Conservation (phyloP, 2,329 filamentous ascomycete species). For the Fusarium avenaceum region DNA sequence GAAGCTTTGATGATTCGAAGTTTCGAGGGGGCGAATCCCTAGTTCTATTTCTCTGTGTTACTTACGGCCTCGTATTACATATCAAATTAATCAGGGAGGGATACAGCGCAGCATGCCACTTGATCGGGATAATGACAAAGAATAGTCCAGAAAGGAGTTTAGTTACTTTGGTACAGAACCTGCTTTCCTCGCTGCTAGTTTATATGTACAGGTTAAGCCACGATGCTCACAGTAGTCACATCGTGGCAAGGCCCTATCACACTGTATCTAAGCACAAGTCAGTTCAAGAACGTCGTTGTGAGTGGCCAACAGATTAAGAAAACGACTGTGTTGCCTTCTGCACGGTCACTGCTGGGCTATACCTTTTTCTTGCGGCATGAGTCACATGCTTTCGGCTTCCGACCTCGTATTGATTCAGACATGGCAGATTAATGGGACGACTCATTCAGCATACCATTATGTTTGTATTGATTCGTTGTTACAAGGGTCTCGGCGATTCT, state of each 20-base stretch:
- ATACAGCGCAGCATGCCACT: too few relatives aligned
- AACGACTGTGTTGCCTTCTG: not conserved
- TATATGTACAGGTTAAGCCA: slow-evolving; percentile 2
- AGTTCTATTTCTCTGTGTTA: not conserved
- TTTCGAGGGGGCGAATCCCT: not conserved
- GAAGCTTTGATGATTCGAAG: not conserved
- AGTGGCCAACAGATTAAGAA: not conserved
- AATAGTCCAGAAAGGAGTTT: too few relatives aligned
- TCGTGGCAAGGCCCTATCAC: slow-evolving; percentile 1
- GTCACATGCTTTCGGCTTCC: slow-evolving; percentile 14
- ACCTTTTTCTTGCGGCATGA: slow-evolving; percentile 23
- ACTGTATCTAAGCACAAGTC: not conserved
- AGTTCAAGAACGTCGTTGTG: not conserved
- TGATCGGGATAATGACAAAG: too few relatives aligned
- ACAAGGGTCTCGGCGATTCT: not conserved
- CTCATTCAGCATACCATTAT: not conserved
- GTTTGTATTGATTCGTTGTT: not conserved
- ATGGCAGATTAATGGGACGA: not conserved
- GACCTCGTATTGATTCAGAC: not conserved
- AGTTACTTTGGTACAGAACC: not conserved
- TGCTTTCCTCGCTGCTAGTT: not conserved
- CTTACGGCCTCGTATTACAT: too few relatives aligned
- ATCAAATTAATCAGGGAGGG: not conserved
- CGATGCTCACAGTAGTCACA: slow-evolving; percentile 18
- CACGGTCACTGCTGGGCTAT: not conserved